These are phyloP conservation scores for Amanita rubescens DNA, from an alignment of 768 basidiomycete species.

Conservation along the genomic window DNA sequence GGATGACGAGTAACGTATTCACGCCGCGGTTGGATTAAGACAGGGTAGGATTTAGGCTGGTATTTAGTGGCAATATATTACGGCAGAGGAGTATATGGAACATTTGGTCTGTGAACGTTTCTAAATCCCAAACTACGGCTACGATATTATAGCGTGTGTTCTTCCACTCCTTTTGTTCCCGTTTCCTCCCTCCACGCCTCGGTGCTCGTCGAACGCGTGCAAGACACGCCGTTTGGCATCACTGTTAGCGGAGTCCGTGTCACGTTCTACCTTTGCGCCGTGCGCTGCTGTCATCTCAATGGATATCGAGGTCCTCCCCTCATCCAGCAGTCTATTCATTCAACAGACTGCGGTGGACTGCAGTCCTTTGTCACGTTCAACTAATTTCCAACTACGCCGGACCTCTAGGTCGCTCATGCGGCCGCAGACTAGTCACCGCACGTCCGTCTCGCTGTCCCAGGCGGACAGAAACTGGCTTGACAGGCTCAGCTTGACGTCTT, in stretches of 20 bases:
- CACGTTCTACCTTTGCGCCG: not conserved
- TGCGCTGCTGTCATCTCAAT: not conserved
- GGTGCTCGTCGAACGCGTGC: not conserved
- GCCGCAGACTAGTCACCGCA: not conserved
- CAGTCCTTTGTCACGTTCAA: not conserved
- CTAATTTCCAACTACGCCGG: not conserved
- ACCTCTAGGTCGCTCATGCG: not conserved
- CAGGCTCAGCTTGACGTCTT: not conserved
- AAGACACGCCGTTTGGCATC: too few relatives aligned
- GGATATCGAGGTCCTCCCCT: constrained; percentile 13
- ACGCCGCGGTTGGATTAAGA: constrained; percentile 50
- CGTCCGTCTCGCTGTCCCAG: not conserved
- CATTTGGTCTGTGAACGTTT: not conserved
- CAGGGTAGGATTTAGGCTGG: constrained; percentile 26
- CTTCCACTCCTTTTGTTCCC: not conserved
- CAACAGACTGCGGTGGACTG: constrained; percentile 1
- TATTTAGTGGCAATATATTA: constrained; percentile 35
- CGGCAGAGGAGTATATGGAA: not conserved
- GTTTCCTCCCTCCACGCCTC: not conserved
- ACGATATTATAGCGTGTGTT: not conserved
- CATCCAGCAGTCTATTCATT: not conserved
- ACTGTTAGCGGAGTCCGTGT: not conserved
- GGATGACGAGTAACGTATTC: constrained; percentile 58
- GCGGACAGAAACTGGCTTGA: not conserved
- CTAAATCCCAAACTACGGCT: not conserved